Conservation (phyloP, 139 green algal species). For the Astrephomene gubernaculifera region DNA sequence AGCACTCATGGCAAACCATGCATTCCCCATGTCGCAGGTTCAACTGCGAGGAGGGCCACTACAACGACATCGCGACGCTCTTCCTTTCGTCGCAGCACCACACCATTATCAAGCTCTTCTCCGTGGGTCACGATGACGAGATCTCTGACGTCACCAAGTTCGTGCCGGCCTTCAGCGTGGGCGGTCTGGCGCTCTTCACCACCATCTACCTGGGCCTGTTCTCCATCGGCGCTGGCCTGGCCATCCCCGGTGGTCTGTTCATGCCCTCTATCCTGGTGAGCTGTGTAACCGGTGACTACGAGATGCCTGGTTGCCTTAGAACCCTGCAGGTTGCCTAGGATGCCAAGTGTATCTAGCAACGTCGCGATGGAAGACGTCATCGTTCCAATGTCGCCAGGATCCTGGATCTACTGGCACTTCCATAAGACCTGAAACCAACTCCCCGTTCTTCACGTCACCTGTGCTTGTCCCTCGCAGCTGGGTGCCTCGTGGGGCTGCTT, state of each 20-base stretch:
- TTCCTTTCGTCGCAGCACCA: constrained; percentile 80
- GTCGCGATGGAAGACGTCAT: too few relatives aligned
- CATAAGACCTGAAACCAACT: too few relatives aligned
- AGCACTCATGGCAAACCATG: background rate
- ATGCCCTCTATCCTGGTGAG: constrained; percentile 91
- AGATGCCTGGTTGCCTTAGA: background rate
- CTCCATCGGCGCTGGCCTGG: constrained; percentile 74
- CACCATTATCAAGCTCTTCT: constrained; percentile 84
- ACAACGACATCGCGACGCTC: constrained; percentile 91
- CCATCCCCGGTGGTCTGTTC: constrained; percentile 92
- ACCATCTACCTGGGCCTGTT: constrained; percentile 86
- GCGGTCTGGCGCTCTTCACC: constrained; percentile 68
- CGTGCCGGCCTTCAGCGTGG: constrained; percentile 63
- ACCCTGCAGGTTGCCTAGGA: too few relatives aligned
- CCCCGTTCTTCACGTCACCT: constrained; percentile 95
- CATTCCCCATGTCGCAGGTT: constrained; percentile 17
- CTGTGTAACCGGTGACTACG: too few relatives aligned
- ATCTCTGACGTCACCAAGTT: constrained; percentile 43
- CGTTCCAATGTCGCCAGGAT: too few relatives aligned
- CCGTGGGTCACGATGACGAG: constrained; percentile 55
- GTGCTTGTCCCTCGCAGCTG: constrained; percentile 78
- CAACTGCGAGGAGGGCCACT: constrained; percentile 61
- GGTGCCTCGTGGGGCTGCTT: constrained; percentile 77
- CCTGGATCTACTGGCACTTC: too few relatives aligned
- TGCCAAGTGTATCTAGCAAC: too few relatives aligned